Evolutionary conservation across 805 yeast genomes (phyloP), one percentile per base, ranked within the genome.

Genomic region (Saitoella complicata): DNA sequence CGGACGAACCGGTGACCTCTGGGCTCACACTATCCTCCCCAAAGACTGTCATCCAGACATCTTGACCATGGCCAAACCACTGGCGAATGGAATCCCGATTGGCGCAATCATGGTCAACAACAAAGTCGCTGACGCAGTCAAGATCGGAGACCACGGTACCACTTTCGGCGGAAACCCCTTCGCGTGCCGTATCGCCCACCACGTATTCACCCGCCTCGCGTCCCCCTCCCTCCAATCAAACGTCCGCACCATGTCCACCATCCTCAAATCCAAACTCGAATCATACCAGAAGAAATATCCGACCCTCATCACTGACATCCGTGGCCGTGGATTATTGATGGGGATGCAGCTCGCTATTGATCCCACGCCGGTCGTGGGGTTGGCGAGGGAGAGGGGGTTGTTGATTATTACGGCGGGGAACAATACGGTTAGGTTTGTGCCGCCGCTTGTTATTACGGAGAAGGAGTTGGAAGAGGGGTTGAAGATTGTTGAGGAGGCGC

Each of bases 81-180:
- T 91, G 40, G 98, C 97, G 49, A 91, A 88, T 58, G 98, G 98
- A 9, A 84, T 75, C 68, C 98, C 98, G 32, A 80, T 91, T 53
- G 95, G 93, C 45, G 98, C 96, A 5, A 82, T 94, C 1, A 72
- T 91, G 73, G 76, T 88, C 46, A 75, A 83, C 45, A 91, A 84
- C 51, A 70, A 73, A 42, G 80, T 91, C 30, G 94, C 86, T 57
- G 61, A 67, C 7, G 73, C 68, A 1, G 66, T 91, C 53, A 69
- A 75, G 46, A 88, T 84, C 21, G 98, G 98, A 46, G 98, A 91
- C 58, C 98, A 88, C 59, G 98, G 98, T 46, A 88, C 97, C 2
- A 88, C 98, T 0, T 88, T 80, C 58, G 97, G 98, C 51, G 98
- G 98, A 45, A 91, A 91, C 61, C 97, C 97, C 45, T 67, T 91